Percentiles rank a stretch among this genome's conserved stretches.
These are phyloP conservation scores for Schizosaccharomyces octosporus DNA, from an alignment of 805 yeast genomes.

Conservation along the genomic window DNA sequence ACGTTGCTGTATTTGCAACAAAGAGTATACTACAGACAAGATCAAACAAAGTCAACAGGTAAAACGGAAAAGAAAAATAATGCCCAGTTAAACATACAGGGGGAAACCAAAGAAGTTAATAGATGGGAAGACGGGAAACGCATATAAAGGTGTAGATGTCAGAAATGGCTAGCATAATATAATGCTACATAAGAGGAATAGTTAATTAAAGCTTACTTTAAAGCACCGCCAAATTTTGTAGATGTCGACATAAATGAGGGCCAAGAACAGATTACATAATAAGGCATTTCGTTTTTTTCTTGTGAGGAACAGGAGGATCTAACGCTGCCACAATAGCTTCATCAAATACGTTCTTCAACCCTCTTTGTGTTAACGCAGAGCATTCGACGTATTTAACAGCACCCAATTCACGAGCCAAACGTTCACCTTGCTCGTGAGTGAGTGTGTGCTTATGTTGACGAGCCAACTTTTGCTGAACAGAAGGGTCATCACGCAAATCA, in stretches of 20 bases:
- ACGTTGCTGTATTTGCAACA: no score
- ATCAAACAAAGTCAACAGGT: no score
- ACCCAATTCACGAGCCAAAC: slow-evolving; percentile 74
- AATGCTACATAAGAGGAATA: not conserved
- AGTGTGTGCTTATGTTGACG: slow-evolving; percentile 79
- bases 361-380: slow-evolving; percentile 90
- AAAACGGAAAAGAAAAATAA: no score
- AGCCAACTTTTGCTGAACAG: slow-evolving; percentile 65
- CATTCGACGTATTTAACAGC: slow-evolving; percentile 96
- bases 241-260: not conserved
- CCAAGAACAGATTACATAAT: slow-evolving; percentile 27
- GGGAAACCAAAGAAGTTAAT: not conserved
- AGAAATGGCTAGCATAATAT: not conserved
- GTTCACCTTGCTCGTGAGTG: slow-evolving; percentile 67
- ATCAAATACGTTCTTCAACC: slow-evolving; percentile 91
- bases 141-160: not conserved
- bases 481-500: slow-evolving; percentile 82
- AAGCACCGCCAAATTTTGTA: not conserved
- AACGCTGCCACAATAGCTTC: slow-evolving; percentile 38
- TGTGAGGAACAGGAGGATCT: slow-evolving; percentile 85
- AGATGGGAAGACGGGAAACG: not conserved
- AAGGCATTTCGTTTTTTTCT: slow-evolving; percentile 40
- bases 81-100: no score
- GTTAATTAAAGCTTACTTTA: not conserved
- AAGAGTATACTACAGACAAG: no score